A percentile compares a stretch with the other conserved stretches of the same genome.
Conservation (phyloP, 306 rosid species). For the Leucaena leucocephala region DNA sequence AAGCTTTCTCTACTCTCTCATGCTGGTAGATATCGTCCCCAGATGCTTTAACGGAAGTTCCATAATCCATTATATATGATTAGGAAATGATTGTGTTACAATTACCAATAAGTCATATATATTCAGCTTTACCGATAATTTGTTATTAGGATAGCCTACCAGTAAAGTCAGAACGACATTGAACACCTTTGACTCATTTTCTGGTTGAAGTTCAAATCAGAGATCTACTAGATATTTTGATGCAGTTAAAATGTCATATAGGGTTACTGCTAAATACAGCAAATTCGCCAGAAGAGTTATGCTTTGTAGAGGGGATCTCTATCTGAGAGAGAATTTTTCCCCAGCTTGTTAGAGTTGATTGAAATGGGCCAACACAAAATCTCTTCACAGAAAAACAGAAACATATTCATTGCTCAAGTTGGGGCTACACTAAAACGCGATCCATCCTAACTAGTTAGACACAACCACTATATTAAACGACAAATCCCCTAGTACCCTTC, state of each 20-base stretch:
- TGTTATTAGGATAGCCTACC: too few species aligned
- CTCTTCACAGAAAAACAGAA: not conserved
- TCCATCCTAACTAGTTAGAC: not conserved
- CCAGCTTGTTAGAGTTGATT: not conserved
- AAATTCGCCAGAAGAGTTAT: slow-evolving; percentile 13
- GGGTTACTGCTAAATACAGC: not conserved
- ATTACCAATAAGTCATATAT: slow-evolving; percentile 3
- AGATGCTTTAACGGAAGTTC: not conserved
- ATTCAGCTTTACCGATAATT: not conserved
- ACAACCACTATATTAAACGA: not conserved
- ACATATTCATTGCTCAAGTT: slow-evolving; percentile 8
- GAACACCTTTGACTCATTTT: not conserved
- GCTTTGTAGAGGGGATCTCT: not conserved
- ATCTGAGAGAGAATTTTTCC: slow-evolving; percentile 10
- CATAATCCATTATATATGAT: not conserved
- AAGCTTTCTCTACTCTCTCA: not conserved
- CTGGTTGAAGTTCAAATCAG: not conserved
- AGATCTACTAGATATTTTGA: not conserved
- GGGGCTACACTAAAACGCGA: slow-evolving; percentile 3
- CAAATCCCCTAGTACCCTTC: not conserved
- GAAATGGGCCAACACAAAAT: slow-evolving; percentile 5
- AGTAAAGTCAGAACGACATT: not conserved
- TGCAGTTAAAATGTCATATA: not conserved
- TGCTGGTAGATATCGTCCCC: slow-evolving; percentile 11
- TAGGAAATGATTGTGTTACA: slow-evolving; percentile 11